phyloP scores from a whole-genome alignment of 1,284 basidiomycete genomes.

The Erythrobasidium hasegawianum region DNA sequence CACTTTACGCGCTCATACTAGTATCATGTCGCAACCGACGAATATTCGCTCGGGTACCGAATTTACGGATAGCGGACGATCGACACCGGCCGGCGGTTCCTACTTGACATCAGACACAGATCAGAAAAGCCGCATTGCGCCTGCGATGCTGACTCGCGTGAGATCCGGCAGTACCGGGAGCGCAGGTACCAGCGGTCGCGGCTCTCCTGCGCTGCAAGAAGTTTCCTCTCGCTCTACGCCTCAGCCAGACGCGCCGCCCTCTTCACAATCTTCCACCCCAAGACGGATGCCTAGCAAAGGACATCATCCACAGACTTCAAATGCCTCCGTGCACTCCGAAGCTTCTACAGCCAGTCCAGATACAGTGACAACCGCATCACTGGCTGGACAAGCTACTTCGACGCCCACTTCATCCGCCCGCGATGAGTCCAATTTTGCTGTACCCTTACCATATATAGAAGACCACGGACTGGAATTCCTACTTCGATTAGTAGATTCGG shows the following conservation, averaged over 20 bases:
- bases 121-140: background rate
- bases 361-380: conserved; percentile 8
- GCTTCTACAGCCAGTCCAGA: conserved; percentile 13
- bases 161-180: conserved; percentile 28
- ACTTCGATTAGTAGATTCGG: conserved; percentile 12
- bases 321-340: conserved; percentile 38
- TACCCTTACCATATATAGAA: conserved; percentile 23
- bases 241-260: conserved; percentile 11
- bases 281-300: conserved; percentile 17
- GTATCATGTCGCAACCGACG: conserved; percentile 1
- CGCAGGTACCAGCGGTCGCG: conserved; percentile 33
- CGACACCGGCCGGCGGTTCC: conserved; percentile 34
- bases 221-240: conserved; percentile 19
- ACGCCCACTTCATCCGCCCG: conserved; percentile 30
- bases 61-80: conserved; percentile 52
- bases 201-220: conserved; percentile 41
- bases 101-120: conserved; percentile 31
- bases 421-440: conserved; percentile 20
- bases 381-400: conserved; percentile 20
- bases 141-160: conserved; percentile 34
- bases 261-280: conserved; percentile 22
- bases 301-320: conserved; percentile 37
- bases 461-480: conserved; percentile 27
- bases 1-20: conserved; percentile 35
- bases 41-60: background rate